Conservation (phyloP, 257 asterid species). For the Lavandula angustifolia region DNA sequence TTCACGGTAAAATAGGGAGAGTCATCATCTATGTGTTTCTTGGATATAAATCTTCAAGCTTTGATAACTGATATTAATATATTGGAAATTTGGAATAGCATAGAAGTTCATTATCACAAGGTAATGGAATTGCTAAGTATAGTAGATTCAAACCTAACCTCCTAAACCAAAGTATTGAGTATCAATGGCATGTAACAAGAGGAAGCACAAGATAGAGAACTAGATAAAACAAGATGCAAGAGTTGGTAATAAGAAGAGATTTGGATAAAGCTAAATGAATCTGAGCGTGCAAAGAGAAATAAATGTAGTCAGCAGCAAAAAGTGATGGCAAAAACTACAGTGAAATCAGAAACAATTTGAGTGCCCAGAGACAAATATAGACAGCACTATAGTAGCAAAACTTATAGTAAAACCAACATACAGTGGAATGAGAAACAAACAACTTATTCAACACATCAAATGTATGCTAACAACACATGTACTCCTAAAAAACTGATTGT, state of each 20-base stretch:
- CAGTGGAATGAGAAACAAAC: not conserved
- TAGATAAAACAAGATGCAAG: slow-evolving; percentile 14
- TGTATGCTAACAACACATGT: not conserved
- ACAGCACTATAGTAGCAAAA: too few species aligned
- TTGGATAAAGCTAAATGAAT: not conserved
- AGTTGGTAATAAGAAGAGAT: not conserved
- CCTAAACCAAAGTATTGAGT: not conserved
- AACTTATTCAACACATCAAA: not conserved
- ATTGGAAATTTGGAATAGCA: not conserved
- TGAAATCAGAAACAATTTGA: too few species aligned
- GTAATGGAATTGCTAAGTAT: too few species aligned
- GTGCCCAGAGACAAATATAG: too few species aligned
- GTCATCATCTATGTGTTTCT: not conserved
- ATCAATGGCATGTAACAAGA: not conserved
- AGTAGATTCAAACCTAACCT: not conserved
- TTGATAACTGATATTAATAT: not conserved
- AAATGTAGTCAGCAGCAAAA: not conserved
- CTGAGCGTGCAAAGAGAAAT: not conserved
- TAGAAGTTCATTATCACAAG: too few species aligned
- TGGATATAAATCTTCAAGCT: slow-evolving; percentile 7
- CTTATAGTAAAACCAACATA: too few species aligned
- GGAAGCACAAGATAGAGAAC: not conserved
- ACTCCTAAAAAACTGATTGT: not conserved
- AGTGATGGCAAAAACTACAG: not conserved
- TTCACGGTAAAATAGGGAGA: not conserved